Percentiles rank a stretch among this genome's conserved stretches.
These are phyloP conservation scores for Coniella vitis DNA, from an alignment of 2,329 filamentous ascomycete species.

Conservation along the genomic window DNA sequence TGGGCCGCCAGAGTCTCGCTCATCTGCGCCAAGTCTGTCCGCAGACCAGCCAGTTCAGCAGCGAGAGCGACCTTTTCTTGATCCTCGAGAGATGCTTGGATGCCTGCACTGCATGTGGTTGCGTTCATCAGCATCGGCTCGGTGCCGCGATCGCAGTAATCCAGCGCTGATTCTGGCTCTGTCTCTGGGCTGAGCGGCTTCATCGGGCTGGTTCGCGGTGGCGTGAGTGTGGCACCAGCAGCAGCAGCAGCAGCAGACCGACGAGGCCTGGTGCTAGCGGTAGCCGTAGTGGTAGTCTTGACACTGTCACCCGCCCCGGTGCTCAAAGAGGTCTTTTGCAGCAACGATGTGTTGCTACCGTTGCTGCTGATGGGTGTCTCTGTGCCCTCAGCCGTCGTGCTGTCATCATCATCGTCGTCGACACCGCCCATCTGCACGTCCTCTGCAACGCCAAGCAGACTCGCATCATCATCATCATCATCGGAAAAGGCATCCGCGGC, in stretches of 20 bases:
- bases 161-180: too few species aligned
- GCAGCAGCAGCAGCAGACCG: too few species aligned
- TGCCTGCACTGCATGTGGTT: background rate
- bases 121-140: background rate
- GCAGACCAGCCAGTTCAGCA: conserved; percentile 1
- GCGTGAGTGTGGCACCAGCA: conserved; percentile 4
- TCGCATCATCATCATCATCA: conserved; percentile 1
- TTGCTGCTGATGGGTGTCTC: background rate
- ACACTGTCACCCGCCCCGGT: too few species aligned
- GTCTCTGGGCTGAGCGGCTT: background rate
- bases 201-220: conserved; percentile 12
- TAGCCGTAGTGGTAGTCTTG: too few species aligned
- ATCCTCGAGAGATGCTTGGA: conserved; percentile 1
- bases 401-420: conserved; percentile 1
- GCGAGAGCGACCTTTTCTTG: background rate
- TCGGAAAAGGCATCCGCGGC: conserved; percentile 9
- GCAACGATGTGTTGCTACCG: background rate
- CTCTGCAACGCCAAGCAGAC: background rate
- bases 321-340: background rate
- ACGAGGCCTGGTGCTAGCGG: too few species aligned
- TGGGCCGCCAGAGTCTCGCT: background rate
- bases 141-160: too few species aligned
- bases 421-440: too few species aligned
- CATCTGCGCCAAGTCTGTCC: conserved; percentile 5
- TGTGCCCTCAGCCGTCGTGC: conserved; percentile 1